phyloP scores from a whole-genome alignment of 169 alveolate species.

The Babesia divergens region DNA sequence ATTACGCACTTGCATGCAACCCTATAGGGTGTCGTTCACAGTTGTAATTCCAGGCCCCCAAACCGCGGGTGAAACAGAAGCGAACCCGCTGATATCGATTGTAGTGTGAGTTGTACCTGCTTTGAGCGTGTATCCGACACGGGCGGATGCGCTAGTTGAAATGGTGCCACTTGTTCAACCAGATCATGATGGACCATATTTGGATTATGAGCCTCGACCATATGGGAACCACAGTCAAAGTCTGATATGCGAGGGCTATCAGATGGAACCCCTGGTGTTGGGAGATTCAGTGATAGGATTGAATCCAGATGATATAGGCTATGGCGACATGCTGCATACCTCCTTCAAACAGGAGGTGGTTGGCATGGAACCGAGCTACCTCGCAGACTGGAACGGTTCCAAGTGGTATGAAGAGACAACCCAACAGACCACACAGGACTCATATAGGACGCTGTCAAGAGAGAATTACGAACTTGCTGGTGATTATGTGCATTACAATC shows the following conservation, averaged over 20 bases:
- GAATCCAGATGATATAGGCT: neutral
- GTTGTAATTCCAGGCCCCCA: too few species aligned
- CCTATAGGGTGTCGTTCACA: too few species aligned
- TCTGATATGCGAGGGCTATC: neutral
- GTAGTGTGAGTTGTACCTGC: too few species aligned
- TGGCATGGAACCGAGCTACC: slow-evolving; percentile 44
- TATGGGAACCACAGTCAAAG: too few species aligned
- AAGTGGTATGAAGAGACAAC: slow-evolving; percentile 2
- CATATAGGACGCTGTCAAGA: neutral
- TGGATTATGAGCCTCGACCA: neutral
- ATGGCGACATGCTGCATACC: neutral
- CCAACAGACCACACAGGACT: neutral
- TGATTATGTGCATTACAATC: neutral
- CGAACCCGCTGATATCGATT: too few species aligned
- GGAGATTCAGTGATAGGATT: slow-evolving; percentile 9
- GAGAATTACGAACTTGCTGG: neutral
- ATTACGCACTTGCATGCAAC: too few species aligned
- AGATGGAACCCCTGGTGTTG: slow-evolving; percentile 20
- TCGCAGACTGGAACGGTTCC: slow-evolving; percentile 14
- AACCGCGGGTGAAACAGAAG: too few species aligned
- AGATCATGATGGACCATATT: neutral
- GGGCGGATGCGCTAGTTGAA: neutral
- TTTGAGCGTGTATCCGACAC: too few species aligned
- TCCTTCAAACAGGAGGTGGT: slow-evolving; percentile 10
- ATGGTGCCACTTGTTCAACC: slow-evolving; percentile 1